Percentiles rank a stretch among this genome's conserved stretches.
These are phyloP conservation scores for Quercus aquifolioides DNA, from an alignment of 306 rosid species.

Conservation along the genomic window DNA sequence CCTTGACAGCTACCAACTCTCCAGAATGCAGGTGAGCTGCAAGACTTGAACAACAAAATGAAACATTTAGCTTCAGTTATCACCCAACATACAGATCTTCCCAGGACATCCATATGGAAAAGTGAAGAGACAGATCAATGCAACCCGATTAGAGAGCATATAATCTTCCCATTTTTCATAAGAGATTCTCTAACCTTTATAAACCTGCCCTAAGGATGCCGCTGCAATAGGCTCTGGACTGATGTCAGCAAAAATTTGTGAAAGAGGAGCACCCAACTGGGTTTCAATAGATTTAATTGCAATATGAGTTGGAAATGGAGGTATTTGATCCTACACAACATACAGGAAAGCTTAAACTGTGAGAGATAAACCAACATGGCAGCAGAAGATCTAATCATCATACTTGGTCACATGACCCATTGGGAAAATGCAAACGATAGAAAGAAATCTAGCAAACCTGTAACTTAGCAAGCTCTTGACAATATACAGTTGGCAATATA, in stretches of 20 bases:
- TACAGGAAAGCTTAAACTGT: not conserved
- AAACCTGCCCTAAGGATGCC: conserved; percentile 96
- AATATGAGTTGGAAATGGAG: conserved; percentile 76
- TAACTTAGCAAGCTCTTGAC: conserved; percentile 85
- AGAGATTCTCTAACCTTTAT: conserved; percentile 63
- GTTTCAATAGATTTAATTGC: conserved; percentile 81
- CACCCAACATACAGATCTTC: conserved; percentile 24
- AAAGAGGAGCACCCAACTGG: conserved; percentile 64
- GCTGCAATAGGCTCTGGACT: conserved; percentile 85
- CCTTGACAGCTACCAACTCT: conserved; percentile 95
- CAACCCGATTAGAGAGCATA: not conserved
- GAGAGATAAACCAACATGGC: not conserved
- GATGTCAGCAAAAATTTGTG: conserved; percentile 69
- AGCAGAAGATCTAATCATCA: not conserved
- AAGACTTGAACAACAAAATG: conserved; percentile 76
- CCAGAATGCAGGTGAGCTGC: conserved; percentile 98
- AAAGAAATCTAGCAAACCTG: conserved; percentile 55
- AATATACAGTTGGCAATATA: conserved; percentile 72
- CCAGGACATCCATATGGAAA: not conserved
- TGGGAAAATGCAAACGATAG: conserved; percentile 17
- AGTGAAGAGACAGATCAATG: not conserved
- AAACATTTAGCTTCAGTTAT: conserved; percentile 47
- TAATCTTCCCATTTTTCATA: not conserved
- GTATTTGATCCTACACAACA: conserved; percentile 75
- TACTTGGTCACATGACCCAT: conserved; percentile 1